These are phyloP conservation scores for Trichocladium antarcticum DNA, from an alignment of 495 filamentous ascomycete species.

Conservation along the genomic window DNA sequence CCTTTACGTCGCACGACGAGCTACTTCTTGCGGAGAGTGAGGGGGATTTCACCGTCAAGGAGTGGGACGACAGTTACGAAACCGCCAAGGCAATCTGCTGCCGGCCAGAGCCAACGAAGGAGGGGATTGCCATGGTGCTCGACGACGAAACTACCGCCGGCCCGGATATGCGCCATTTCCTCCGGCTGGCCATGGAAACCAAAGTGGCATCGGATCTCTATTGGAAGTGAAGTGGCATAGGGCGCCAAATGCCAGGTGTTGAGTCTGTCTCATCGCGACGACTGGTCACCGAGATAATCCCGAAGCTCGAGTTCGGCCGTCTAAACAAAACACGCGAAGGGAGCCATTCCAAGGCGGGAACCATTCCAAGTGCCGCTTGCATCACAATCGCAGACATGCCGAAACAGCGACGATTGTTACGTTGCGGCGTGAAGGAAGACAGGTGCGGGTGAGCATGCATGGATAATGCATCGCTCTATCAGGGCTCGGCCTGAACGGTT, in stretches of 20 bases:
- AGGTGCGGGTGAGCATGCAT: slow-evolving; percentile 7
- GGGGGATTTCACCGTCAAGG: slow-evolving; percentile 62
- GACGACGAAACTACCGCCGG: slow-evolving; percentile 30
- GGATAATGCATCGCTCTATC: slow-evolving; percentile 4
- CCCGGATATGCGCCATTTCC: slow-evolving; percentile 45
- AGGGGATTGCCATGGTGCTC: slow-evolving; percentile 40
- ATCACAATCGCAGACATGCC: not conserved
- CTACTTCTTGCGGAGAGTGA: slow-evolving; percentile 71
- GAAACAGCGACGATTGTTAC: not conserved
- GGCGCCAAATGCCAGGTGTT: no score
- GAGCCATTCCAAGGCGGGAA: not conserved
- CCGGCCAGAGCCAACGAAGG: slow-evolving; percentile 26
- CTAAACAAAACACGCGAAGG: not conserved
- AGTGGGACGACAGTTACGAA: slow-evolving; percentile 63
- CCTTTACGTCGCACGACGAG: slow-evolving; percentile 63
- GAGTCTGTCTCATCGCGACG: not conserved
- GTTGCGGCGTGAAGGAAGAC: not conserved
- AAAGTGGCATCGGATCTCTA: slow-evolving; percentile 47
- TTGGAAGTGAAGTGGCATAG: slow-evolving; percentile 43
- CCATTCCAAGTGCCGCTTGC: not conserved
- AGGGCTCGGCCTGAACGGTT: slow-evolving; percentile 11
- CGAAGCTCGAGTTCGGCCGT: not conserved
- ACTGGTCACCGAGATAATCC: not conserved
- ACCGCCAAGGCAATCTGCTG: slow-evolving; percentile 55
- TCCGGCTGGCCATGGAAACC: slow-evolving; percentile 52